Evolutionary conservation across 2,329 filamentous ascomycete genomes (phyloP), one percentile per base, ranked within the genome.

Genomic region (Penicillium decumbens): DNA sequence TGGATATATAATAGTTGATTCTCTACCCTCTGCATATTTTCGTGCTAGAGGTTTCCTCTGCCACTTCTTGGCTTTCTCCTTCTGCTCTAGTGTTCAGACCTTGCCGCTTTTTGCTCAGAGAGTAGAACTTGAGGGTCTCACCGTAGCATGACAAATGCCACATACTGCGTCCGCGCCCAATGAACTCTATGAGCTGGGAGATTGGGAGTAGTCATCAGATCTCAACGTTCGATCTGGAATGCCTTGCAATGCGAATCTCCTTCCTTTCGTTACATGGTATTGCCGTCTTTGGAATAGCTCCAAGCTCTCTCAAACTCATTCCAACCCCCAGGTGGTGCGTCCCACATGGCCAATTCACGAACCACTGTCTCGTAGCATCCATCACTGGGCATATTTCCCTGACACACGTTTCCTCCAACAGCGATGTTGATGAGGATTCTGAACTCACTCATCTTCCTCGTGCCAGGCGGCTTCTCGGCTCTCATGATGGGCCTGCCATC

Each of bases 381-480:
- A 47, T 61, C 53, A 23, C 37, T 47, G 29, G 58, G 58, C 58
- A 59, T 58, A 42, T 44, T 57, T 45, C 58, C 58, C 43, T 59
- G 53, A 25, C 58, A 61, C 41, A 61, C 58, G 57, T 61, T 59
- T 44, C 58, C 58, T 44, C 58, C 58, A 41, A 61, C 55, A 40
- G 58, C 58, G 20, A 61, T 59, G 30, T 61, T 61, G 51, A 61
- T 56, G 35, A 61, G 58, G 13, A 61, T 58, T 50, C 57, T 58
- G 43, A 61, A 59, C 39, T 61, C 58, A 32, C 57, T 57, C 58
- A 61, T 61, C 39, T 55, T 59, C 45, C 58, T 59, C 37, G 55
- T 61, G 13, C 58, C 58, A 43, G 57, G 50, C 27, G 58, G 58
- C 49, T 59, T 61, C 46, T 59, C 57, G 10, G 58, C 58, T 41